phyloP scores from a whole-genome alignment of 2,329 filamentous ascomycete species.

The Trichoderma arundinaceum region DNA sequence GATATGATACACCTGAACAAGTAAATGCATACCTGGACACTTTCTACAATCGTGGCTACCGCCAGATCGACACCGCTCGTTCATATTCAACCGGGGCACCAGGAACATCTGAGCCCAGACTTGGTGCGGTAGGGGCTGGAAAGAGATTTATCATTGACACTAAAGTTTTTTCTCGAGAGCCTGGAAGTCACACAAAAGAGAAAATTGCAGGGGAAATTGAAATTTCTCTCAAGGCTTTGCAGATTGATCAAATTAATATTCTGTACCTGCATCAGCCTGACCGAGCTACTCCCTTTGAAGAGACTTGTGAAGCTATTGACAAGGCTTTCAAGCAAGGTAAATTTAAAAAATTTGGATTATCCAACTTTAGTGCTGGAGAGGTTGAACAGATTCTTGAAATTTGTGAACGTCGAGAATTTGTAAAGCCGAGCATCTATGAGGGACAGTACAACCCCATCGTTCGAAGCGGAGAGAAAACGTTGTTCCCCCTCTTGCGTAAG shows the following conservation, averaged over 20 bases:
- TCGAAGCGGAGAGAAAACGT: conserved; percentile 48
- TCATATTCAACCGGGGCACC: conserved; percentile 33
- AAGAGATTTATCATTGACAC: conserved; percentile 45
- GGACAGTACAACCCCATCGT: conserved; percentile 55
- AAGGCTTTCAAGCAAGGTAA: conserved; percentile 56
- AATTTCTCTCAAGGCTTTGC: conserved; percentile 42
- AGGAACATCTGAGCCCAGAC: conserved; percentile 41
- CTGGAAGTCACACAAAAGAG: conserved; percentile 40
- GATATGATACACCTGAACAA: conserved; percentile 39
- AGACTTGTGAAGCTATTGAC: conserved; percentile 23
- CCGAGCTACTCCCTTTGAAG: conserved; percentile 23
- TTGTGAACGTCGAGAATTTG: conserved; percentile 49
- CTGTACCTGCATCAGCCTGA: conserved; percentile 24
- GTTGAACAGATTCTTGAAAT: conserved; percentile 51
- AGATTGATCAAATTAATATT: conserved; percentile 20
- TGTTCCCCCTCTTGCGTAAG: conserved; percentile 51
- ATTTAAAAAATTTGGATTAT: conserved; percentile 64
- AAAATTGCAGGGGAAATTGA: conserved; percentile 42
- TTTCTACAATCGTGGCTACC: conserved; percentile 27
- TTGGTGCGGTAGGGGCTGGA: conserved; percentile 40
- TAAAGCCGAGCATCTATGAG: conserved; percentile 54
- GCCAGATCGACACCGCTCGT: conserved; percentile 26
- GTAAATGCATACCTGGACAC: conserved; percentile 34
- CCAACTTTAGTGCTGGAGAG: conserved; percentile 52
- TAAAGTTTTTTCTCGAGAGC: conserved; percentile 41